These are phyloP conservation scores for Diaporthe vexans DNA, from an alignment of 2,329 filamentous ascomycete species.

Conservation along the genomic window DNA sequence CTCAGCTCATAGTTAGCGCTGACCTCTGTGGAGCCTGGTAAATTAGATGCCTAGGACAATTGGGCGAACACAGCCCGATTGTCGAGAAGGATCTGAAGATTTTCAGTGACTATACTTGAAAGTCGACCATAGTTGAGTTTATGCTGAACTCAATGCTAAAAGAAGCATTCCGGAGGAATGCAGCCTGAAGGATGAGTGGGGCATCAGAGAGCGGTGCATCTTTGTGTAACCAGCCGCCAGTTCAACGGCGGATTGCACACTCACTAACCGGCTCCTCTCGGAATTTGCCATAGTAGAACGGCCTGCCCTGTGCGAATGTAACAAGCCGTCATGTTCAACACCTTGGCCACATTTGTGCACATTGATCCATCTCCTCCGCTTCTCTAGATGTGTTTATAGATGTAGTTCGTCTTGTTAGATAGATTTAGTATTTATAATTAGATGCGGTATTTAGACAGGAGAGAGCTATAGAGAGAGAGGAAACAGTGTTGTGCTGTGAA, in stretches of 20 bases:
- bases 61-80: not conserved
- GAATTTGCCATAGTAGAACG: not conserved
- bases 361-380: too few relatives aligned
- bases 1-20: not conserved
- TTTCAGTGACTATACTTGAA: not conserved
- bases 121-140: not conserved
- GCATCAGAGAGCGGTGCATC: not conserved
- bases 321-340: not conserved
- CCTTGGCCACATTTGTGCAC: too few relatives aligned
- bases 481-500: too few relatives aligned
- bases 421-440: too few relatives aligned
- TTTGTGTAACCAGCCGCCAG: not conserved
- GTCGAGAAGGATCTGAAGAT: not conserved
- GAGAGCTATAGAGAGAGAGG: too few relatives aligned
- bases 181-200: not conserved
- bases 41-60: not conserved
- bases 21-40: not conserved
- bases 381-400: too few relatives aligned
- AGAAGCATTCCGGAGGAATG: not conserved
- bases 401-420: too few relatives aligned
- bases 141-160: not conserved
- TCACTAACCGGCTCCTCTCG: not conserved
- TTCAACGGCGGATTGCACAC: not conserved
- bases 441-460: too few relatives aligned
- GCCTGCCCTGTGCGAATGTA: not conserved